These are phyloP conservation scores for Rhizopogon roseolus DNA, from an alignment of 768 basidiomycete species.

Conservation along the genomic window DNA sequence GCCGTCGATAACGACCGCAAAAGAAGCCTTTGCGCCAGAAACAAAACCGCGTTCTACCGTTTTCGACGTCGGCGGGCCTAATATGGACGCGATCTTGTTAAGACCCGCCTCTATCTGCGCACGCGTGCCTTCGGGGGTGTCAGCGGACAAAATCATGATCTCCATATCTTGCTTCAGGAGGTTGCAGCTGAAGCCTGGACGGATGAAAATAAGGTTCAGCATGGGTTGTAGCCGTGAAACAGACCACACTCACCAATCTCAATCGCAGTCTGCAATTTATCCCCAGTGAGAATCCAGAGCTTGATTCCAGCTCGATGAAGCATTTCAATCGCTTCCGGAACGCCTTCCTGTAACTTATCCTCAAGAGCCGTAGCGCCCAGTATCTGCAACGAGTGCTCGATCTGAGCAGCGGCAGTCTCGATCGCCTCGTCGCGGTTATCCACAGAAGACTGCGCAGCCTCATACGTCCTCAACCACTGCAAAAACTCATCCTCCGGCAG, in stretches of 20 bases:
- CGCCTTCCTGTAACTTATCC: conserved; percentile 95
- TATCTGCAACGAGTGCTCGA: conserved; percentile 81
- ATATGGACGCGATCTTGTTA: conserved; percentile 88
- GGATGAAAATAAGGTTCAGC: conserved; percentile 4
- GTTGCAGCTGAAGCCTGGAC: conserved; percentile 81
- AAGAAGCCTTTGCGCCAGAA: conserved; percentile 61
- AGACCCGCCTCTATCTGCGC: conserved; percentile 87
- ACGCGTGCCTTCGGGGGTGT: conserved; percentile 67
- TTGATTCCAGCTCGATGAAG: conserved; percentile 94
- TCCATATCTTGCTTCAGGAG: conserved; percentile 93
- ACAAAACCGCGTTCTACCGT: conserved; percentile 62
- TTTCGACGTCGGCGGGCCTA: conserved; percentile 69
- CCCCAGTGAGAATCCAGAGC: conserved; percentile 96
- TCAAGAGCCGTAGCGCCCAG: conserved; percentile 95
- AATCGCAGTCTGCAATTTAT: conserved; percentile 97
- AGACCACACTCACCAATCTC: conserved; percentile 61
- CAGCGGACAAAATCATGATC: conserved; percentile 93
- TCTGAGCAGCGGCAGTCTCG: conserved; percentile 77
- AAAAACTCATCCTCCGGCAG: conserved; percentile 82
- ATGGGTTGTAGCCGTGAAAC: too few relatives aligned
- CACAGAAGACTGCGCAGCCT: conserved; percentile 72
- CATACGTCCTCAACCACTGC: conserved; percentile 75
- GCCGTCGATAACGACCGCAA: conserved; percentile 96
- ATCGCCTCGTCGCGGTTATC: conserved; percentile 87
- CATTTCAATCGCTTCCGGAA: conserved; percentile 92